These are phyloP conservation scores for Ogataea chonburiensis DNA, from an alignment of 805 yeast genomes.

Conservation along the genomic window DNA sequence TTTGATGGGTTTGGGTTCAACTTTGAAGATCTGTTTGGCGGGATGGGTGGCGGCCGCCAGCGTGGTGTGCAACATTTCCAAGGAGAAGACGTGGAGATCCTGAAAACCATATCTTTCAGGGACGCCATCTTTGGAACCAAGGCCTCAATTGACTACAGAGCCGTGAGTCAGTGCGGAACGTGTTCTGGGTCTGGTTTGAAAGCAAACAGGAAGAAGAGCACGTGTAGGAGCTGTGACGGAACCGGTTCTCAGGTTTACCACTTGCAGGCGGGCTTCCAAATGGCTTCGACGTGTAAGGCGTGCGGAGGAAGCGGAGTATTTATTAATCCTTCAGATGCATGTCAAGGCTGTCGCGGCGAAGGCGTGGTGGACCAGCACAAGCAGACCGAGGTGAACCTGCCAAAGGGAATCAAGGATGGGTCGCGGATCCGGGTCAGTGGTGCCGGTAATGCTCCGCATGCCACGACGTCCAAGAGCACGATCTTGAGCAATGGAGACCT, in stretches of 20 bases:
- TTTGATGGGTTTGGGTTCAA: conserved; percentile 34
- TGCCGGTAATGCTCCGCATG: conserved; percentile 86
- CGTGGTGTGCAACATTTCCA: conserved; percentile 68
- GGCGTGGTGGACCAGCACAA: conserved; percentile 74
- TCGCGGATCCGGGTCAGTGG: conserved; percentile 79
- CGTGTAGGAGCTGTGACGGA: conserved; percentile 89
- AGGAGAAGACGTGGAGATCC: conserved; percentile 85
- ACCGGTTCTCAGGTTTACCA: conserved; percentile 86
- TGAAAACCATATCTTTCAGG: conserved; percentile 72
- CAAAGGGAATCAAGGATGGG: conserved; percentile 87
- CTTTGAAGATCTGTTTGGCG: conserved; percentile 64
- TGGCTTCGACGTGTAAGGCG: conserved; percentile 86
- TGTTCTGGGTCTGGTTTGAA: conserved; percentile 89
- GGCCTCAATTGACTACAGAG: conserved; percentile 65
- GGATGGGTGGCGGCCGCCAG: conserved; percentile 40
- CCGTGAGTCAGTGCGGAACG: conserved; percentile 70
- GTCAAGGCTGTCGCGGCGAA: conserved; percentile 82
- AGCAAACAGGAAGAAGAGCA: conserved; percentile 64
- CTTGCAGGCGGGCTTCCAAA: conserved; percentile 90
- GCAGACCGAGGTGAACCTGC: conserved; percentile 78
- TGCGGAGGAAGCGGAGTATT: conserved; percentile 90
- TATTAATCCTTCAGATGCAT: conserved; percentile 64
- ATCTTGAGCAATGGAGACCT: conserved; percentile 81
- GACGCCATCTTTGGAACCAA: conserved; percentile 83
- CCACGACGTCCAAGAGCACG: conserved; percentile 70